Evolutionary conservation across 495 filamentous ascomycete species (phyloP).

Genomic region (Apodospora peruviana): DNA sequence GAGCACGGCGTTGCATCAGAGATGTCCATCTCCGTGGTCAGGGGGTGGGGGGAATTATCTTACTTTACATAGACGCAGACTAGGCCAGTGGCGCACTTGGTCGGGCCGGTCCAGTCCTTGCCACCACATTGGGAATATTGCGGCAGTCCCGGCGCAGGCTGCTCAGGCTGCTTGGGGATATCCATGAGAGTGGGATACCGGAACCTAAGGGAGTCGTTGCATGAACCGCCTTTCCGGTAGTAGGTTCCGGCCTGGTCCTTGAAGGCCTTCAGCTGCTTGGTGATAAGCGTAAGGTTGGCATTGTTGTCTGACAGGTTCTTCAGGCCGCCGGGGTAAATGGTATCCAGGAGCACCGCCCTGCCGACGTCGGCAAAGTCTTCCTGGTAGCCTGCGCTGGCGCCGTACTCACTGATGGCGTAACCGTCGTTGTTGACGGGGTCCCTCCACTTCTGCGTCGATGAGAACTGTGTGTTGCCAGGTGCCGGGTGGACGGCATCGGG

Average conservation of each 20-base stretch:
- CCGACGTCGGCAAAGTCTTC: slow-evolving; percentile 9
- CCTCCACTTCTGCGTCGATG: neutral
- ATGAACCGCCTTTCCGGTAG: slow-evolving; percentile 3
- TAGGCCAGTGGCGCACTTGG: too few species aligned
- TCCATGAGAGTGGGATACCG: neutral
- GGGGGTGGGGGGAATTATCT: too few species aligned
- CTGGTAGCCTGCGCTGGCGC: neutral
- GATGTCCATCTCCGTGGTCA: too few species aligned
- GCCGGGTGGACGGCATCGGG: neutral
- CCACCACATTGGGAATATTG: too few species aligned
- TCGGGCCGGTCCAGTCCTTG: too few species aligned
- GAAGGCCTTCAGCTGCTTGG: slow-evolving; percentile 1
- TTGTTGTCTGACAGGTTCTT: neutral
- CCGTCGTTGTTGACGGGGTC: neutral
- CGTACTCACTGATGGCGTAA: slow-evolving; percentile 4
- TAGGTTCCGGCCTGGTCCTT: slow-evolving; percentile 3
- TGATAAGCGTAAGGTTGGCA: slow-evolving; percentile 8
- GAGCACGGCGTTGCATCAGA: too few species aligned
- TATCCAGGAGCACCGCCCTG: slow-evolving; percentile 4
- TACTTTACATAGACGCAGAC: too few species aligned
- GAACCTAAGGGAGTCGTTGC: slow-evolving; percentile 5
- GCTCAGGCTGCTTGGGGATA: too few species aligned
- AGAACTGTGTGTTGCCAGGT: slow-evolving; percentile 3
- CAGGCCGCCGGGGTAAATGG: slow-evolving; percentile 8
- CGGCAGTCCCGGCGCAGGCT: too few species aligned